phyloP scores from a whole-genome alignment of 2,329 filamentous ascomycete genomes.

The Scedosporium aurantiacum region DNA sequence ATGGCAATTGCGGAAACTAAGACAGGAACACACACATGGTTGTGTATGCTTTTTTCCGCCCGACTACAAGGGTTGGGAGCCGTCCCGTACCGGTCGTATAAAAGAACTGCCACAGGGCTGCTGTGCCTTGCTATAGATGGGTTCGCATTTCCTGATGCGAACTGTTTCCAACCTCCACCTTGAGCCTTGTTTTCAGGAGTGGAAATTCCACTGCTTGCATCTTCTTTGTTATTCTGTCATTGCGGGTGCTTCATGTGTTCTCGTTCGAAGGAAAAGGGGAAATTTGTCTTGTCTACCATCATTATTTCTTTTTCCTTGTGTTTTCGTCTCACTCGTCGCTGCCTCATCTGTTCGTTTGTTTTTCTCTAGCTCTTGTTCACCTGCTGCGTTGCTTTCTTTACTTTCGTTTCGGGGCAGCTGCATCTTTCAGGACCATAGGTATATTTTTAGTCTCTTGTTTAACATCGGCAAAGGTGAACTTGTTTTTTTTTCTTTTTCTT shows the following conservation, averaged over 20 bases:
- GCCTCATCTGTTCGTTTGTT: neutral
- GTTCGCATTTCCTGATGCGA: neutral
- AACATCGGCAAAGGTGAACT: neutral
- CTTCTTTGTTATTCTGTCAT: neutral
- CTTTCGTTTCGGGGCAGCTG: slow-evolving; percentile 2
- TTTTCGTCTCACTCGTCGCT: neutral
- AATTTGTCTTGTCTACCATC: slow-evolving; percentile 3
- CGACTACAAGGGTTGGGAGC: neutral
- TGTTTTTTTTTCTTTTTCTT: neutral
- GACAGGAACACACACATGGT: neutral
- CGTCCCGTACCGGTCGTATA: neutral
- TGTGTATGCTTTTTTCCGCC: neutral
- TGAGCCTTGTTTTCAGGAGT: neutral
- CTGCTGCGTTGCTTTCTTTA: slow-evolving; percentile 5
- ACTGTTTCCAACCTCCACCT: neutral
- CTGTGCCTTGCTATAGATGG: neutral
- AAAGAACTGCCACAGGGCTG: neutral
- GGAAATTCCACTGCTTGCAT: neutral
- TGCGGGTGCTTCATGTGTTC: neutral
- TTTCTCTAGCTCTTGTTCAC: slow-evolving; percentile 1
- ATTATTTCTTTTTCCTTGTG: neutral
- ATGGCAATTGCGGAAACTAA: neutral
- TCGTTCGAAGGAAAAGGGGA: neutral
- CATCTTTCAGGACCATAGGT: neutral
- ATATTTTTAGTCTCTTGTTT: slow-evolving; percentile 1